phyloP scores from a whole-genome alignment of 495 filamentous ascomycete genomes.

The Penicillium crystallinum region DNA sequence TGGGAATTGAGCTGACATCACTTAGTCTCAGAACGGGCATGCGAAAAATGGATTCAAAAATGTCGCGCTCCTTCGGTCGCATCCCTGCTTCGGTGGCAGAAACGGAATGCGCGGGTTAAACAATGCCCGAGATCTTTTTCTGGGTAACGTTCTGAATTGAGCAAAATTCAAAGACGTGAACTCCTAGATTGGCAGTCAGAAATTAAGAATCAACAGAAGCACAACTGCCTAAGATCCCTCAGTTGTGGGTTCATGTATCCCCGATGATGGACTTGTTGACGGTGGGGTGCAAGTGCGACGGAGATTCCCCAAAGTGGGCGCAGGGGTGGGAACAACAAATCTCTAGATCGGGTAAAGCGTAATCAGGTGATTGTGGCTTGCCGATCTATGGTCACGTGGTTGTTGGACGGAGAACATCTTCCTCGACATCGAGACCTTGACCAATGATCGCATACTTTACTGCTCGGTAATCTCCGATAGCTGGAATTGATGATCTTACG shows the following conservation, averaged over 20 bases:
- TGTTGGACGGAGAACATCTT: not conserved
- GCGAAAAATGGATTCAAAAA: conserved; percentile 23
- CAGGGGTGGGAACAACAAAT: conserved; percentile 39
- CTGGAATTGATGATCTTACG: too few relatives aligned
- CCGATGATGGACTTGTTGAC: conserved; percentile 25
- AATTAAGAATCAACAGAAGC: not conserved
- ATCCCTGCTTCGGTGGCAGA: conserved; percentile 39
- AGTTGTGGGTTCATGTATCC: not conserved
- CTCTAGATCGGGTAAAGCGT: conserved; percentile 35
- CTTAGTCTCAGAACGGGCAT: conserved; percentile 27
- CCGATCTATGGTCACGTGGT: conserved; percentile 18
- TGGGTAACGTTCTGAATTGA: not conserved
- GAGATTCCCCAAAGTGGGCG: conserved; percentile 21
- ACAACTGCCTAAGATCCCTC: not conserved
- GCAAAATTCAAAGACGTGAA: conserved; percentile 24
- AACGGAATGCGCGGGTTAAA: conserved; percentile 20
- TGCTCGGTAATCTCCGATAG: too few relatives aligned
- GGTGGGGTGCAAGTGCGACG: conserved; percentile 28
- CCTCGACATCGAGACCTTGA: too few relatives aligned
- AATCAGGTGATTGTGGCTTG: conserved; percentile 26
- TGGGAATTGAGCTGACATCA: conserved; percentile 38
- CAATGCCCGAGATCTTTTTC: conserved; percentile 3
- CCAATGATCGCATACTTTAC: too few relatives aligned
- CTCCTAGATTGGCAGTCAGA: not conserved
- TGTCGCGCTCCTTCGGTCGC: conserved; percentile 32